phyloP scores from a whole-genome alignment of 2,329 filamentous ascomycete genomes.

The Dactylellina leptospora region DNA sequence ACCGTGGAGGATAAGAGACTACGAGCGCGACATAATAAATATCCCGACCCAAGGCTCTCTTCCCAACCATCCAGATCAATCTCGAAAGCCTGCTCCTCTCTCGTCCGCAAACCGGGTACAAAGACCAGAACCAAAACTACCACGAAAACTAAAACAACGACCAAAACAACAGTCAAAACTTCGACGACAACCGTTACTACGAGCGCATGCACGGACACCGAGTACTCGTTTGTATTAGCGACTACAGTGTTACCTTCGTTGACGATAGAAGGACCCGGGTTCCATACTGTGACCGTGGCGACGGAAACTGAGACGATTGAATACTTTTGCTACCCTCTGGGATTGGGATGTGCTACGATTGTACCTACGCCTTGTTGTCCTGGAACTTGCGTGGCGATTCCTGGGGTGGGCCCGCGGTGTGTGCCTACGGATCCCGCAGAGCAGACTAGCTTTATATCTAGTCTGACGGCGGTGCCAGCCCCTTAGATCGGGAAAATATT shows the following conservation, averaged over 20 bases:
- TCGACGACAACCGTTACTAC: not conserved
- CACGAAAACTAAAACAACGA: conserved; percentile 11
- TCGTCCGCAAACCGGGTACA: conserved; percentile 3
- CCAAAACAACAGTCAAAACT: not conserved
- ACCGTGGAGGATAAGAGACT: conserved; percentile 9
- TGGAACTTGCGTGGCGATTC: conserved; percentile 6
- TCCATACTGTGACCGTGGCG: conserved; percentile 27
- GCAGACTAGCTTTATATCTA: not conserved
- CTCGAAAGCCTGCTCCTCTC: conserved; percentile 28
- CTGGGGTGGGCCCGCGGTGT: conserved; percentile 3
- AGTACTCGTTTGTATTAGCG: conserved; percentile 1
- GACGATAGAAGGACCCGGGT: conserved; percentile 9
- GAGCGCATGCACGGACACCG: conserved; percentile 2
- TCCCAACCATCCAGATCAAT: conserved; percentile 12
- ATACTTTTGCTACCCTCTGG: conserved; percentile 32
- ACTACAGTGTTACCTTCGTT: conserved; percentile 9
- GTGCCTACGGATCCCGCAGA: conserved; percentile 26
- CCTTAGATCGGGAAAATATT: not conserved
- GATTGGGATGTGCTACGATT: conserved; percentile 17
- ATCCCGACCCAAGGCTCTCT: conserved; percentile 28
- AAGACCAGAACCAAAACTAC: not conserved
- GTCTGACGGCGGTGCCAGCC: not conserved
- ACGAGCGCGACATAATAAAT: conserved; percentile 12
- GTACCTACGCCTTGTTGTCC: conserved; percentile 50
- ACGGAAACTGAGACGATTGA: conserved; percentile 35